Percentiles rank a stretch among this genome's conserved stretches.
These are phyloP conservation scores for Takashimella tepidaria DNA, from an alignment of 1,284 basidiomycete genomes.

Conservation along the genomic window DNA sequence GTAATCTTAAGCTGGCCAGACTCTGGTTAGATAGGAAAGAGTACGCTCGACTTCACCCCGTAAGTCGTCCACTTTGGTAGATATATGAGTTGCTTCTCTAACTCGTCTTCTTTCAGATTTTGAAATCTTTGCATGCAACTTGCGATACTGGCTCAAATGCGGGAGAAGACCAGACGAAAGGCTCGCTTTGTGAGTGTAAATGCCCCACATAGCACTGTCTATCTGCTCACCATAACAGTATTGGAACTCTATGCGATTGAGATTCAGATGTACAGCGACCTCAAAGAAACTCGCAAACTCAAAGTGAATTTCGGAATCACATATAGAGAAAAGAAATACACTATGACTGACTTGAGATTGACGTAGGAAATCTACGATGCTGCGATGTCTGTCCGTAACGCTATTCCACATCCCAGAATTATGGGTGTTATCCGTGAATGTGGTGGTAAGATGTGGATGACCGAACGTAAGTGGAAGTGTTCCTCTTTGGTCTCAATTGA, in stretches of 20 bases:
- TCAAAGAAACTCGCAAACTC: constrained; percentile 88
- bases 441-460: constrained; percentile 99
- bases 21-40: constrained; percentile 95
- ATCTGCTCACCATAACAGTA: constrained; percentile 45
- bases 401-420: constrained; percentile 96
- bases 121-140: constrained; percentile 50
- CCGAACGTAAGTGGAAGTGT: constrained; percentile 67
- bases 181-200: constrained; percentile 39
- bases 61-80: constrained; percentile 38
- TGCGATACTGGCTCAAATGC: constrained; percentile 45
- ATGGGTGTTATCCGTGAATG: constrained; percentile 99
- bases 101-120: constrained; percentile 35
- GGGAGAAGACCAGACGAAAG: constrained; percentile 48
- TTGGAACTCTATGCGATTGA: constrained; percentile 98
- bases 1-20: constrained; percentile 94
- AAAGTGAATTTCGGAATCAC: constrained; percentile 63
- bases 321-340: no score
- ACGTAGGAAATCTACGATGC: constrained; percentile 99
- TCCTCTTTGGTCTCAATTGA: not conserved
- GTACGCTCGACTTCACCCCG: constrained; percentile 75
- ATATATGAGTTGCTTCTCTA: not conserved
- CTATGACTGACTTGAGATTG: no score
- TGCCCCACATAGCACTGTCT: not conserved
- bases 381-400: constrained; percentile 84
- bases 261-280: constrained; percentile 99